phyloP scores from a whole-genome alignment of 2,329 filamentous ascomycete genomes.

The Paracamarosporium sp. region DNA sequence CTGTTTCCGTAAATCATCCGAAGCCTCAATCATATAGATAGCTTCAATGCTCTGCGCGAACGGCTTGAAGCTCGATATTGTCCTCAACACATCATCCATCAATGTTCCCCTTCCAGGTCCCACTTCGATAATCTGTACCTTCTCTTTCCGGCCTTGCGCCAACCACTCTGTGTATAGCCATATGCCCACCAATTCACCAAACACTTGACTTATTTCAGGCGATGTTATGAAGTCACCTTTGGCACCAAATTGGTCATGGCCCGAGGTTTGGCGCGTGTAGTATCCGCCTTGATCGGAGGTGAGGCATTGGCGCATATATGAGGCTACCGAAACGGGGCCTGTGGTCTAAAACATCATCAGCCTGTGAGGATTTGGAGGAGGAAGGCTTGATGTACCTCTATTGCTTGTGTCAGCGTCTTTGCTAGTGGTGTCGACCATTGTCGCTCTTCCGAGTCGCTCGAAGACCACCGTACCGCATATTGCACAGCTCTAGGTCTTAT shows the following conservation, averaged over 20 bases:
- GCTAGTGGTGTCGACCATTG: constrained; percentile 93
- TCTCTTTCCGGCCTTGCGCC: constrained; percentile 76
- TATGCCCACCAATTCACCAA: constrained; percentile 90
- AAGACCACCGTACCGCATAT: constrained; percentile 49
- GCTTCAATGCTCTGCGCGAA: constrained; percentile 79
- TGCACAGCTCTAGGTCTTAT: constrained; percentile 12
- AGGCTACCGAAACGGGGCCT: constrained; percentile 87
- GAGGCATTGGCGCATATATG: constrained; percentile 98
- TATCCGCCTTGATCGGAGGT: constrained; percentile 91
- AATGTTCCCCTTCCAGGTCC: constrained; percentile 92
- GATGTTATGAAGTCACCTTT: constrained; percentile 97
- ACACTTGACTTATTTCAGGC: constrained; percentile 95
- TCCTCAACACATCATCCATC: constrained; percentile 97
- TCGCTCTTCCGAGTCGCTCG: constrained; percentile 45
- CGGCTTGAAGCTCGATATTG: constrained; percentile 80
- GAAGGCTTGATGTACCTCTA: constrained; percentile 66
- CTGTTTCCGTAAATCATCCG: constrained; percentile 73
- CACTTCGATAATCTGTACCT: constrained; percentile 90
- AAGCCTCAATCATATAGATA: constrained; percentile 97
- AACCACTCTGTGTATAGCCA: constrained; percentile 99
- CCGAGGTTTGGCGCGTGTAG: constrained; percentile 77
- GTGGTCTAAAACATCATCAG: constrained; percentile 66
- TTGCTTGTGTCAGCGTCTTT: constrained; percentile 84
- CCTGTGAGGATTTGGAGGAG: not conserved
- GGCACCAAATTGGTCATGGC: constrained; percentile 86